A percentile compares a stretch with the other conserved stretches of the same genome.
These are phyloP conservation scores for Pholiota adiposa DNA, from an alignment of 1,284 basidiomycete genomes.

Conservation along the genomic window DNA sequence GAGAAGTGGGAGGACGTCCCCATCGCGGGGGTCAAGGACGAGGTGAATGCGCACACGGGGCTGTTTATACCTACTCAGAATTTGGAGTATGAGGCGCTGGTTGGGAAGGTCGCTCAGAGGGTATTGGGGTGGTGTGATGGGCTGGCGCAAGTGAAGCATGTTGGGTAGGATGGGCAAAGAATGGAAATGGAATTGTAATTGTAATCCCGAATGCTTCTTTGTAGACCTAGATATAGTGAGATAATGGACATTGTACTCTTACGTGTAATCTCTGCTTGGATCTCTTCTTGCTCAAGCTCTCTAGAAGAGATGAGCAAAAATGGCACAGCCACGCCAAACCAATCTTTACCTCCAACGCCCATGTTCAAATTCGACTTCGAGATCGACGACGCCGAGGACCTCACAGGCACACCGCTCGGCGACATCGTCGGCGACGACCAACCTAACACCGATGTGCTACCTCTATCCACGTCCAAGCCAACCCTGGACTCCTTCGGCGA, in stretches of 20 bases:
- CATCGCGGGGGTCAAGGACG: conserved; percentile 53
- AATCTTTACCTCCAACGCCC: background rate
- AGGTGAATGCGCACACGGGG: conserved; percentile 58
- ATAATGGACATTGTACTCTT: too few relatives aligned
- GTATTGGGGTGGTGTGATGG: conserved; percentile 47
- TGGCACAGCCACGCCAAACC: background rate
- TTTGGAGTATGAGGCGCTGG: conserved; percentile 50
- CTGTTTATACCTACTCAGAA: conserved; percentile 56
- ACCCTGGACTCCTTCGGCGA: conserved; percentile 30
- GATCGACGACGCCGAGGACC: conserved; percentile 40
- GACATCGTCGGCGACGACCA: too few relatives aligned
- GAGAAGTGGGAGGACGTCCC: conserved; percentile 53
- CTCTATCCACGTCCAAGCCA: background rate
- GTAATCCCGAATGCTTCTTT: too few relatives aligned
- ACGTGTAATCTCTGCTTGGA: too few relatives aligned
- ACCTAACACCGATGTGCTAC: too few relatives aligned
- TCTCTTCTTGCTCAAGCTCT: too few relatives aligned
- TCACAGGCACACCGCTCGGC: conserved; percentile 11
- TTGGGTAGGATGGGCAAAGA: background rate
- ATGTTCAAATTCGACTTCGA: conserved; percentile 68
- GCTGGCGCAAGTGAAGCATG: conserved; percentile 3
- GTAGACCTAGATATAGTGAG: too few relatives aligned
- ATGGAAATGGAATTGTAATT: background rate
- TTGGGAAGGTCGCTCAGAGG: conserved; percentile 47
- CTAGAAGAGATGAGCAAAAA: too few relatives aligned